phyloP scores from a whole-genome alignment of 352 stramenopile species.

The Globisporangium cylindrosporum region DNA sequence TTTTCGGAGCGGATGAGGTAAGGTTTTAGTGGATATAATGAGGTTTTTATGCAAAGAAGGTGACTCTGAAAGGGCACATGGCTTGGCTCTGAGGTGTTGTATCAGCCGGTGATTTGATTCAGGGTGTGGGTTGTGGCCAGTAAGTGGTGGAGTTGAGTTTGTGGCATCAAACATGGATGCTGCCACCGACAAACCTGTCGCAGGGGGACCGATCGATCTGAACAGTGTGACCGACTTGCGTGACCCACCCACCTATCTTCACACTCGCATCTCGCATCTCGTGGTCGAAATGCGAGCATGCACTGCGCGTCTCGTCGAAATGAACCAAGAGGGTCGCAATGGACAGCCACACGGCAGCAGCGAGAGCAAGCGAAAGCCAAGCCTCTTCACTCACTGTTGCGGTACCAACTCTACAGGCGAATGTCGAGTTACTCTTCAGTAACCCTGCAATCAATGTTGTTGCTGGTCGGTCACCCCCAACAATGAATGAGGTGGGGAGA shows the following conservation, averaged over 20 bases:
- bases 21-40: not conserved
- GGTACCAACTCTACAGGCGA: too few relatives aligned
- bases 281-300: too few relatives aligned
- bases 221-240: not conserved
- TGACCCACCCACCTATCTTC: not conserved
- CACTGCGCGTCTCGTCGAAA: too few relatives aligned
- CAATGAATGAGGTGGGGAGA: too few relatives aligned
- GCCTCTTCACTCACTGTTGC: too few relatives aligned
- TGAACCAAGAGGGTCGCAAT: too few relatives aligned
- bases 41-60: not conserved
- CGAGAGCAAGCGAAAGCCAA: too few relatives aligned
- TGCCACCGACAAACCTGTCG: conserved; percentile 1
- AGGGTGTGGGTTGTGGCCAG: not conserved
- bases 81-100: not conserved
- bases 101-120: not conserved
- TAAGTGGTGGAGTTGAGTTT: not conserved
- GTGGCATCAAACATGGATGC: not conserved
- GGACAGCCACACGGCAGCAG: too few relatives aligned
- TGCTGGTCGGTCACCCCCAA: too few relatives aligned
- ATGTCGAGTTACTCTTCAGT: too few relatives aligned
- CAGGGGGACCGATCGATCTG: not conserved
- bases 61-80: conserved; percentile 1
- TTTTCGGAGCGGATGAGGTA: not conserved
- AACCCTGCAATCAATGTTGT: too few relatives aligned
- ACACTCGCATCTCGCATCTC: too few relatives aligned